A percentile compares a stretch with the other conserved stretches of the same genome.
Evolutionary conservation across 2,329 filamentous ascomycete species (phyloP).

Genomic region (Tympanopsis confertula): DNA sequence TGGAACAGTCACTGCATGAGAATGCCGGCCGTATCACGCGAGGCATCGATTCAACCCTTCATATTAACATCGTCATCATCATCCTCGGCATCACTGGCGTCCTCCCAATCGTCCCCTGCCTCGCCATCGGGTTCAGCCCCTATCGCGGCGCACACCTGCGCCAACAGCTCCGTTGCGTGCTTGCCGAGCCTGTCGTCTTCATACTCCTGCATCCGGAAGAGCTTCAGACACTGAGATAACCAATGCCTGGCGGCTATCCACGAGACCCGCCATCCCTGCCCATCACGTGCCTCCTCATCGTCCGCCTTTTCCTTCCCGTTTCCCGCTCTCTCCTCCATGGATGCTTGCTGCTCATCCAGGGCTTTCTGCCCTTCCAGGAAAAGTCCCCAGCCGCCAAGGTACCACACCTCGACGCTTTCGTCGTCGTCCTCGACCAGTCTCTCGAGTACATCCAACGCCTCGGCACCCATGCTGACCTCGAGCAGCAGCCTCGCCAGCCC

Average conservation of each 20-base stretch:
- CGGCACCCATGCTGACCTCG: constrained; percentile 76
- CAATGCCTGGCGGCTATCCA: constrained; percentile 71
- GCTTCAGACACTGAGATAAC: constrained; percentile 67
- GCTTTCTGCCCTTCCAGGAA: constrained; percentile 64
- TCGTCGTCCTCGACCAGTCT: constrained; percentile 80
- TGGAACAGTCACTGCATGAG: no score
- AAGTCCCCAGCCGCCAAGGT: constrained; percentile 87
- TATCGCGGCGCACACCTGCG: constrained; percentile 50
- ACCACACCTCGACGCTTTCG: constrained; percentile 90
- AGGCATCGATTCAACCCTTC: no score
- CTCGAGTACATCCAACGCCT: constrained; percentile 76
- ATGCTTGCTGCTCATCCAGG: constrained; percentile 30
- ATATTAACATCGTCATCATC: constrained; percentile 30
- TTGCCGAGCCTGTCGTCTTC: constrained; percentile 70
- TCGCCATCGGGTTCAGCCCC: constrained; percentile 45
- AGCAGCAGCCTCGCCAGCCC: constrained; percentile 76
- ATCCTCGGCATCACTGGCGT: constrained; percentile 32
- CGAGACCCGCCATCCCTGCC: constrained; percentile 39
- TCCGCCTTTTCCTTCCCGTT: constrained; percentile 10
- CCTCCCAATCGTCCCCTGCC: constrained; percentile 42
- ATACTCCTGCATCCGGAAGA: constrained; percentile 73
- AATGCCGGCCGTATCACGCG: no score
- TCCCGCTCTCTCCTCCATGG: constrained; percentile 26
- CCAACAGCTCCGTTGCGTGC: constrained; percentile 62
- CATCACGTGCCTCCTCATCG: constrained; percentile 10